Base-by-base conservation (phyloP, 1,284 basidiomycete species). In the Salmacisia buchloeana region DNA sequence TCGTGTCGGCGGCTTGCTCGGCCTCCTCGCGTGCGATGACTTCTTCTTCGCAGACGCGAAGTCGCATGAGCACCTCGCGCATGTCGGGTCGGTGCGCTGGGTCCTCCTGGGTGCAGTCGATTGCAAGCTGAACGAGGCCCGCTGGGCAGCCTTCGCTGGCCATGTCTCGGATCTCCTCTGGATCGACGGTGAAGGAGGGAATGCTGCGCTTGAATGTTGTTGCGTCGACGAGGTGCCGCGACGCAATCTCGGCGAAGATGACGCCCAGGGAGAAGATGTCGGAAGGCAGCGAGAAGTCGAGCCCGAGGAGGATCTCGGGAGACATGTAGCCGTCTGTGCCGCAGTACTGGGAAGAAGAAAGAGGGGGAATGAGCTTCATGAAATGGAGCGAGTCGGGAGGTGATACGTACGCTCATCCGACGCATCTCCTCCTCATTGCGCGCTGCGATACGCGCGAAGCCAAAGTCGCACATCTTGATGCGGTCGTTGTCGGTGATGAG, bases 391-490 rank as follows among this genome's bases (percentile, higher is more conserved):
- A 56, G 7, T 21, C 13, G 18, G 23, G 34, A 18, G 18, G 46
- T 12, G 31, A 23, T 23, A 58, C 57, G 43, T 36, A 61, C 45
- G 0, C 91, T 96, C 73, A 97, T 87, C 23, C 92, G 85, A 74
- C 89, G 89, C 80, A 87, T 88, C 80, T 98, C 94, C 65, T 94
- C 92, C 61, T 87, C 89, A 74, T 91, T 94, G 34, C 91, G 85
- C 0, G 91, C 91, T 0, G 92, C 92, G 73, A 97, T 96, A 41
- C 92, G 85, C 1, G 92, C 91, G 56, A 82, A 94, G 7, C 93
- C 93, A 81, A 97, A 97, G 79, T 97, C 94, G 38, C 92, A 94
- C 71, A 97, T 88, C 83, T 97, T 98, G 79, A 97, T 85, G 54
- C 94, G 87, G 31, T 92, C 90, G 76, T 97, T 97, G 39, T 88